phyloP scores from a whole-genome alignment of 805 yeast genomes.

The Saccharomycopsis schoenii region DNA sequence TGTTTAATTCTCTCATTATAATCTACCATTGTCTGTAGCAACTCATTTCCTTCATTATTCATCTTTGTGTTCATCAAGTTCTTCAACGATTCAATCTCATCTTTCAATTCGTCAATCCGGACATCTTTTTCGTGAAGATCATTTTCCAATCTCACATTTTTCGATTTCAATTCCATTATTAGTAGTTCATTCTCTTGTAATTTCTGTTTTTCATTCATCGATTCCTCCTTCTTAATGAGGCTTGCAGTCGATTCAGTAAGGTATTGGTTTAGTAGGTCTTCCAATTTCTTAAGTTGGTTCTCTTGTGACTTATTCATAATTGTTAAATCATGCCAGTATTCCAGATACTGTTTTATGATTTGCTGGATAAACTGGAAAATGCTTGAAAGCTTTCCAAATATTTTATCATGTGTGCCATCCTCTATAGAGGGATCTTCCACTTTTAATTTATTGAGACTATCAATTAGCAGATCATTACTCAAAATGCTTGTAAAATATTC shows the following conservation, averaged over 20 bases:
- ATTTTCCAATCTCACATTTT: neutral
- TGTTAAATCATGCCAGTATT: neutral
- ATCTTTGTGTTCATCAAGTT: neutral
- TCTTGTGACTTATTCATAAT: neutral
- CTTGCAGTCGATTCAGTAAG: neutral
- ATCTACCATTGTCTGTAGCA: neutral
- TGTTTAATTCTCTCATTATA: neutral
- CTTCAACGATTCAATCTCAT: neutral
- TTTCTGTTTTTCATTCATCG: neutral
- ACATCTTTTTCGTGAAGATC: neutral
- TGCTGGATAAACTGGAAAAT: neutral
- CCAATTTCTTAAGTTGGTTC: neutral
- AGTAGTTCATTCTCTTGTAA: neutral
- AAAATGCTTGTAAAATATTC: neutral
- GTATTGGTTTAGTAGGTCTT: neutral
- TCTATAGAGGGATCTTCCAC: neutral
- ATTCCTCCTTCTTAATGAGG: neutral
- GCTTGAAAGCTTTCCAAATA: neutral
- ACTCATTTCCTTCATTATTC: neutral
- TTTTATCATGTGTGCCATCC: neutral
- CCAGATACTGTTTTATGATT: neutral
- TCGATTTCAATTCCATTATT: neutral
- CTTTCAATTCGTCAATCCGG: neutral
- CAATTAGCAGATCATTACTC: neutral
- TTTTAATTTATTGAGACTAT: neutral